A percentile compares a stretch with the other conserved stretches of the same genome.
These are phyloP conservation scores for Aspergillus egyptiacus DNA, from an alignment of 495 filamentous ascomycete genomes.

Conservation along the genomic window DNA sequence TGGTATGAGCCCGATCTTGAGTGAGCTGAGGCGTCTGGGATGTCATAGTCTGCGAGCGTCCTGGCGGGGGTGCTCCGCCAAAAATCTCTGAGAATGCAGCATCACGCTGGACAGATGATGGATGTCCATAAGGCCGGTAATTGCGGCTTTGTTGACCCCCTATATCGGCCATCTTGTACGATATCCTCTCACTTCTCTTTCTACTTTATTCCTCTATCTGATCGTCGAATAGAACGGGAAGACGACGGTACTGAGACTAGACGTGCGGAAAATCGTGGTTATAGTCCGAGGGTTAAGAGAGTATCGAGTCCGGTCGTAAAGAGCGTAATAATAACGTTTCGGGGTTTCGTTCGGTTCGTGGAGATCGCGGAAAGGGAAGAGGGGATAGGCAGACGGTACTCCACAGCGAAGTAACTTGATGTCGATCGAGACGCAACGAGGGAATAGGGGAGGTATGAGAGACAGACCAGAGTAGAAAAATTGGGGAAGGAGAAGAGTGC, in stretches of 20 bases:
- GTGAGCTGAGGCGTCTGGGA: slow-evolving; percentile 55
- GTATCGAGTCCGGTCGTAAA: slow-evolving; percentile 36
- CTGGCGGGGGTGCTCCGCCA: slow-evolving; percentile 76
- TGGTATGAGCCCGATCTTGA: slow-evolving; percentile 75
- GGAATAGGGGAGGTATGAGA: slow-evolving; percentile 13
- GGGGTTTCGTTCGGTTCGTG: slow-evolving; percentile 34
- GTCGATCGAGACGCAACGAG: slow-evolving; percentile 14
- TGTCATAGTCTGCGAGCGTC: slow-evolving; percentile 82
- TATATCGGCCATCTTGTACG: slow-evolving; percentile 71
- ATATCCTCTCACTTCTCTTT: slow-evolving; percentile 3
- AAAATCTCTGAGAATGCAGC: slow-evolving; percentile 96
- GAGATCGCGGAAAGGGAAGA: slow-evolving; percentile 23
- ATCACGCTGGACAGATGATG: slow-evolving; percentile 76
- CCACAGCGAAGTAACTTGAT: slow-evolving; percentile 21
- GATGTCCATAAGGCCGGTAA: slow-evolving; percentile 62
- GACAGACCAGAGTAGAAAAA: slow-evolving; percentile 16
- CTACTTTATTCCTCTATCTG: slow-evolving; percentile 1
- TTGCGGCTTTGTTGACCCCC: slow-evolving; percentile 65
- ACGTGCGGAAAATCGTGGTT: slow-evolving; percentile 4
- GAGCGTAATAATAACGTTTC: slow-evolving; percentile 37
- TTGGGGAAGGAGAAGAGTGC: slow-evolving; percentile 19
- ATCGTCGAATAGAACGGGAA: slow-evolving; percentile 5
- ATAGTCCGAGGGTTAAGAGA: slow-evolving; percentile 4
- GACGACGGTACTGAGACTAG: neutral
- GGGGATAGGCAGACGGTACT: slow-evolving; percentile 16